Conservation (phyloP, 306 rosid genomes). For the Quercus variabilis region DNA sequence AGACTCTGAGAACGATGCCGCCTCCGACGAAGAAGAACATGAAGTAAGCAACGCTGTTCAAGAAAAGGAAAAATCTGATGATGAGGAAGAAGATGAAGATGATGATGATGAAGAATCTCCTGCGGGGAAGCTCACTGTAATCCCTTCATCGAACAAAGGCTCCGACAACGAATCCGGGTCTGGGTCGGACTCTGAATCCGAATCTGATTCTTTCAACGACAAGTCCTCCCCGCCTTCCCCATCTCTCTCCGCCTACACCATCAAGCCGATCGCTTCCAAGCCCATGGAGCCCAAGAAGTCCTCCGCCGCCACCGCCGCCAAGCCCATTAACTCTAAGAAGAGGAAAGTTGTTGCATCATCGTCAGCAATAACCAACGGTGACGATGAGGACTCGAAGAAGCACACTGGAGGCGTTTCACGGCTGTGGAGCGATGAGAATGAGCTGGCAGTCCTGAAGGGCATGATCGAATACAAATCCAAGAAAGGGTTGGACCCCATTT, state of each 20-base stretch:
- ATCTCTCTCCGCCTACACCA: constrained; percentile 42
- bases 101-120: neutral
- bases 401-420: constrained; percentile 1
- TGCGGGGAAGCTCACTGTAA: neutral
- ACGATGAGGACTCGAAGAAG: constrained; percentile 37
- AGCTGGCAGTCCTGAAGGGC: constrained; percentile 38
- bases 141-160: neutral
- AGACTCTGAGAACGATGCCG: constrained; percentile 18
- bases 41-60: constrained; percentile 2
- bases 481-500: constrained; percentile 29
- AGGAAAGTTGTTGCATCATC: constrained; percentile 10
- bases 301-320: constrained; percentile 2
- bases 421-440: constrained; percentile 49
- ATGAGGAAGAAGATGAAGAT: neutral
- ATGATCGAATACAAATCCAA: constrained; percentile 38
- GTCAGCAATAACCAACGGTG: neutral
- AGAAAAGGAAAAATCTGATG: constrained; percentile 8
- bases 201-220: constrained; percentile 33
- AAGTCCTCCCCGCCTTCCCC: constrained; percentile 32
- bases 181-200: constrained; percentile 29
- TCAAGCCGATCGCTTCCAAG: constrained; percentile 42
- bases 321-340: constrained; percentile 22
- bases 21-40: constrained; percentile 11
- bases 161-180: constrained; percentile 7
- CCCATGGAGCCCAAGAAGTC: constrained; percentile 17